Percentiles rank a stretch among this genome's conserved stretches.
These are phyloP conservation scores for Falciphora oryzae DNA, from an alignment of 2,329 filamentous ascomycete genomes.

Conservation along the genomic window DNA sequence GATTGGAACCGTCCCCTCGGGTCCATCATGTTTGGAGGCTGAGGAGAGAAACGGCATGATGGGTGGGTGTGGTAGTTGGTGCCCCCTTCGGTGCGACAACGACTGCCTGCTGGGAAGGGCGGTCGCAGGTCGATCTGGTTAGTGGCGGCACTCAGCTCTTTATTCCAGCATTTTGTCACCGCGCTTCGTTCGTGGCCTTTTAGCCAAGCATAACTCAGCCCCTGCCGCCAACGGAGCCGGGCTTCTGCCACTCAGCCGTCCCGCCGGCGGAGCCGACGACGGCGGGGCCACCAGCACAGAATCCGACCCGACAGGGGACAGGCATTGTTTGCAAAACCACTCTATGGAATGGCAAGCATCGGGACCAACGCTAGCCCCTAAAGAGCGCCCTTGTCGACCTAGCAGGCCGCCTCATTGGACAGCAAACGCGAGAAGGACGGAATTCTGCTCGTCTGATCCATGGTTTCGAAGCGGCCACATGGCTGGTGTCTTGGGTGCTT, in stretches of 20 bases:
- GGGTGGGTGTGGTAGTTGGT: background rate
- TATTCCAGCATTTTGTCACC: background rate
- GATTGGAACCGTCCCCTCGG: conserved; percentile 4
- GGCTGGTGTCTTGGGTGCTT: no score
- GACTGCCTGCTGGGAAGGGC: background rate
- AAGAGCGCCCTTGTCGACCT: no score
- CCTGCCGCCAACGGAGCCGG: background rate
- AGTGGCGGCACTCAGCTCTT: background rate
- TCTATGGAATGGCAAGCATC: no score
- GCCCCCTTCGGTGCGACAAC: background rate
- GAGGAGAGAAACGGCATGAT: conserved; percentile 1
- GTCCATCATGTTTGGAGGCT: background rate
- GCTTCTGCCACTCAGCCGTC: background rate
- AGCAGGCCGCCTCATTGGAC: no score
- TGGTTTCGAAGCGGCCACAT: no score
- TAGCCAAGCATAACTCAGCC: background rate
- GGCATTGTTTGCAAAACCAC: no score
- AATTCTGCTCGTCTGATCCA: no score
- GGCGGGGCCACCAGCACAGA: background rate
- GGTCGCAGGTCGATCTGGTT: background rate
- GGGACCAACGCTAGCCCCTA: no score
- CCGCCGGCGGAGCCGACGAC: background rate
- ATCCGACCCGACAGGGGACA: background rate
- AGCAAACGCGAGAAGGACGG: no score
- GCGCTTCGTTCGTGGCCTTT: background rate